Percentiles rank a stretch among this genome's conserved stretches.
phyloP scores from a whole-genome alignment of 768 basidiomycete genomes.

The Candolleomyces aberdarensis region DNA sequence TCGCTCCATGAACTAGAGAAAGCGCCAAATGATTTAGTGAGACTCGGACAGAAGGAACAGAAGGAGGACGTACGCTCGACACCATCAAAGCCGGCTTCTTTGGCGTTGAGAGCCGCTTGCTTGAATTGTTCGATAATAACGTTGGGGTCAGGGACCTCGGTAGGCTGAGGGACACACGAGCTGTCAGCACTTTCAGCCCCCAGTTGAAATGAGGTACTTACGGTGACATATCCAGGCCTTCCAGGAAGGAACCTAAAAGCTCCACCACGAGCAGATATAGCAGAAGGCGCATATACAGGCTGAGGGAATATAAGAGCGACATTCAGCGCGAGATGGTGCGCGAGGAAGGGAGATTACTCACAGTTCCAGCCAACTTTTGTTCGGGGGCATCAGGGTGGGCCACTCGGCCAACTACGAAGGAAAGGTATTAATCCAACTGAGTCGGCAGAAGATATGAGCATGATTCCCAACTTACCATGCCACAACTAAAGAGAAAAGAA shows the following conservation, averaged over 20 bases:
- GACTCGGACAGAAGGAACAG: background rate
- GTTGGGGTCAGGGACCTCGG: conserved; percentile 39
- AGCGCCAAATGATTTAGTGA: background rate
- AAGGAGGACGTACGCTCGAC: conserved; percentile 38
- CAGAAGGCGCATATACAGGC: conserved; percentile 45
- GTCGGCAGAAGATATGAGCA: background rate
- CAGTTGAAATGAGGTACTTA: conserved; percentile 16
- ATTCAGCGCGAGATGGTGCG: too few relatives aligned
- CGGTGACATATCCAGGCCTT: conserved; percentile 35
- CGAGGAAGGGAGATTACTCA: too few relatives aligned
- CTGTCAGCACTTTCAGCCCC: too few relatives aligned
- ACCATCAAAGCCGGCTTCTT: conserved; percentile 55
- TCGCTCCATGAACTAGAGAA: conserved; percentile 37
- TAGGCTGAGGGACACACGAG: conserved; percentile 25
- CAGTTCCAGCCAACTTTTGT: conserved; percentile 30
- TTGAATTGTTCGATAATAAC: conserved; percentile 36
- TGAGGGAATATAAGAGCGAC: too few relatives aligned
- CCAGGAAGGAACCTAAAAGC: conserved; percentile 39
- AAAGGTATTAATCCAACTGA: background rate
- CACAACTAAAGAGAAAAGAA: conserved; percentile 18
- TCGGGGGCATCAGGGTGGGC: conserved; percentile 37
- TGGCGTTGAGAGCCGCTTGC: conserved; percentile 44
- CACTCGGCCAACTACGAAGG: conserved; percentile 29
- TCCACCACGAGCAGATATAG: conserved; percentile 38
- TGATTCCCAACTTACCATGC: conserved; percentile 27